Conservation (phyloP, 2,329 filamentous ascomycete species). For the Aspergillus sojae region DNA sequence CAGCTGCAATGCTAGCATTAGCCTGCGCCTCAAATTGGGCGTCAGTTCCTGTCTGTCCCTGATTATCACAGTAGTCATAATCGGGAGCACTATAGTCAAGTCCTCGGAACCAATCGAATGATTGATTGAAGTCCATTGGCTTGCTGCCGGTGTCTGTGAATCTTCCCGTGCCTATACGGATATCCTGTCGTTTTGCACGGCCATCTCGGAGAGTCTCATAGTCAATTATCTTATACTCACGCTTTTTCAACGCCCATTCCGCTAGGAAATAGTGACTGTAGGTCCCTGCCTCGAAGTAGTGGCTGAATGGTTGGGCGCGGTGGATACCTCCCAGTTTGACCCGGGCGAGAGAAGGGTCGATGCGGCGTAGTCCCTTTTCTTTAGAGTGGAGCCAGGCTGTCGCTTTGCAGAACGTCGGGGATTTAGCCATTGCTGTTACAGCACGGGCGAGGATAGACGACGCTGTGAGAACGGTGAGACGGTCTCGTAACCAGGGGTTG, state of each 20-base stretch:
- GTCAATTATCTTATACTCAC: background rate
- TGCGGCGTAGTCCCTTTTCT: constrained; percentile 1
- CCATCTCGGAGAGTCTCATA: background rate
- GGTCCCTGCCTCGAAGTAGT: constrained; percentile 33
- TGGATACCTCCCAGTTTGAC: constrained; percentile 48
- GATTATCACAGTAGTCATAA: background rate
- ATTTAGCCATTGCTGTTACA: constrained; percentile 42
- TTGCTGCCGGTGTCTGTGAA: background rate
- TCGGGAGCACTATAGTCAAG: background rate
- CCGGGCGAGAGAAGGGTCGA: constrained; percentile 21
- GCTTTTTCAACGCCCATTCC: background rate
- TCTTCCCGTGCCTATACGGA: background rate
- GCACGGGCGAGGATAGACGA: constrained; percentile 33
- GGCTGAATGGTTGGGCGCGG: constrained; percentile 45
- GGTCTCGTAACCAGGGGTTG: constrained; percentile 38
- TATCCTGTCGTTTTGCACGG: background rate
- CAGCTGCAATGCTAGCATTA: background rate
- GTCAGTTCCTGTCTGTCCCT: background rate
- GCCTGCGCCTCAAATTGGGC: background rate
- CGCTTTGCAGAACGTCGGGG: constrained; percentile 27
- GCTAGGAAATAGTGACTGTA: constrained; percentile 1
- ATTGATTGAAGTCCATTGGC: background rate
- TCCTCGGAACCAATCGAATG: background rate
- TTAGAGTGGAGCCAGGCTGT: constrained; percentile 39
- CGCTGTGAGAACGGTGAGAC: constrained; percentile 39